Evolutionary conservation across 148 eudicot species (phyloP), one percentile per base, ranked within the genome.

Genomic region (Cornus kousa): DNA sequence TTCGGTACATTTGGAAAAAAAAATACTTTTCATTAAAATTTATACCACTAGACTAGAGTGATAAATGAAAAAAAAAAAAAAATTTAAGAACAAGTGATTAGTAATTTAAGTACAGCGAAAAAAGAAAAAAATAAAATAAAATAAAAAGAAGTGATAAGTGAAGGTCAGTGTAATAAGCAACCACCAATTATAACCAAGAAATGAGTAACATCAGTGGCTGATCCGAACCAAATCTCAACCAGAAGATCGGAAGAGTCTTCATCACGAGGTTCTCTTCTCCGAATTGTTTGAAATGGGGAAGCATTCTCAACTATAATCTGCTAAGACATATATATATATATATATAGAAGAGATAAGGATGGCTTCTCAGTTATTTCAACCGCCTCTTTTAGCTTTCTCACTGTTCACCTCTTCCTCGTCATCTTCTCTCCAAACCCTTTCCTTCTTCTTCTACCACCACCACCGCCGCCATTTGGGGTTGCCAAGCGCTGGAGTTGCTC

Each of bases 311-410:
- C 23, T 62, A 5, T n/a, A 17, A n/a, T 4, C 19, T 62, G 9
- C 66, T 20, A 17, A 62, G 20, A 62, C 0, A 62, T 17, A 57
- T 16, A 57, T 19, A 57, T 19, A 57, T 3, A 57, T 7, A 57
- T 13, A 57, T 57, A 57, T 16, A 57, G 62, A 57, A 57, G 62
- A 62, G 33, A 74, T 16, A 37, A 35, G 43, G 50, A 80, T 77
- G 82, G 77, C 70, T 59, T 17, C 74, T 32, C 90, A 81, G 74
- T 72, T 50, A 64, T 79, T 87, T 72, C 87, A 80, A 70, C 82
- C 86, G 46, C 86, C 84, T 50, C 46, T 86, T 8, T 59, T 77
- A 55, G 67, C 85, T 2, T 59, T 69, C 3, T 69, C 72, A 16
- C 23, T 59, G 4, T 64, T 77, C n/a, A 50, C 74, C 2, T 74